Evolutionary conservation across 345 rosid species (phyloP), one percentile per base, ranked within the genome.

Genomic region (Eutrema heterophyllum): DNA sequence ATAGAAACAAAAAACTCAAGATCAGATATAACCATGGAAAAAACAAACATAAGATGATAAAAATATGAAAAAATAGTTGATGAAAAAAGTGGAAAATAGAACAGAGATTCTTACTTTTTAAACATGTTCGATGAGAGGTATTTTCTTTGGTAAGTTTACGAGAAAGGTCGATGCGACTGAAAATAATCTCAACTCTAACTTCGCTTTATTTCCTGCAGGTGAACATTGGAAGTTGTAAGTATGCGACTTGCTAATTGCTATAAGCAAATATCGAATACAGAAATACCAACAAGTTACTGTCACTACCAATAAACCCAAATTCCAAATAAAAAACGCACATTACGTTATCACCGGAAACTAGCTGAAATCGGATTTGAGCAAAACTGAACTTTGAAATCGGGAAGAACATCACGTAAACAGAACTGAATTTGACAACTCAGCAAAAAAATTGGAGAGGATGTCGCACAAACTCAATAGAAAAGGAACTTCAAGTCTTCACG

Each of bases 51-150:
- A 24, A 48, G 10, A 39, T 11, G 10, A 4, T 4, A 41, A 41
- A 21, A 21, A 21, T 21, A 21, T 21, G 24, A 50, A 50, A 50
- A 21, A 50, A 11, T 50, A 6, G 26, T 53, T 27, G 58, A 53
- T 29, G 7, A 6, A 26, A 51, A 12, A 18, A 15, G 48, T 5
- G 7, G 16, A 9, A 21, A 53, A 21, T 18, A 27, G 57, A 27
- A 49, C n/a, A 70, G 21, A 77, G 55, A 59, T 50, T 43, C 68
- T 58, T 66, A 77, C 81, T 77, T 77, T 29, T 71, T 77, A 45
- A 77, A 77, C 81, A 77, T 77, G 30, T 33, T 77, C 7, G 81
- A 59, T 6, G 49, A 70, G 50, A 46, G 27, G 38, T 48, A 7
- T 1, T 18, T 26, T 54, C 78, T 66, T 64, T n/a, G 30, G 64